Base-by-base conservation (phyloP, 2,329 filamentous ascomycete species). In the Stagonosporopsis vannaccii region DNA sequence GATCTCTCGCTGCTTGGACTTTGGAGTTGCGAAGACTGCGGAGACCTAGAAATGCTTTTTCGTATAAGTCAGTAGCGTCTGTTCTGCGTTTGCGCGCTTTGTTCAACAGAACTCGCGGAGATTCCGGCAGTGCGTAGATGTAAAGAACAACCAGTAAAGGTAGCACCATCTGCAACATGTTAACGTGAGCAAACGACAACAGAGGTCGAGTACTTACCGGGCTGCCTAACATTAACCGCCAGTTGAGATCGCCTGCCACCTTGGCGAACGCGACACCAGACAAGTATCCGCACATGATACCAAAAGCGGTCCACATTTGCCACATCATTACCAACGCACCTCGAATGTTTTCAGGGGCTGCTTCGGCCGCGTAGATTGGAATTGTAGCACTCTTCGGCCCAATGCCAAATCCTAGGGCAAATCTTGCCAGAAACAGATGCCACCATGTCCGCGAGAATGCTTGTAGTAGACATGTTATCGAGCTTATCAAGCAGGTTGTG, bases 241-340 rank as follows among this genome's bases (percentile, higher is more conserved):
- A 66, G 36, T 66, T 66, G 32, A 64, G 40, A 41, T 61, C 62
- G 26, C 59, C 56, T 51, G 58, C 23, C 25, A 65, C 51, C 12
- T 51, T 49, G 22, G 60, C 55, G 11, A 66, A 50, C 6, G 54
- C 63, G 20, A 66, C 61, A 19, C 61, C 63, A 8, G 61, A 53
- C 15, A 66, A 61, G 35, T 62, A 65, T 12, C 63, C 63, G 13
- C 54, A 43, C 68, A 71, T 70, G 11, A 73, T 73, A 5, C 70
- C 70, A 40, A 68, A 68, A 8, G 65, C 67, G 3, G 67, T 71
- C 61, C 67, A 77, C 75, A 81, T 79, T 61, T 82, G 81, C 80
- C 81, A 82, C 76, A 79, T 79, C 76, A 83, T 82, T 6, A 81
- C 80, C 6, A 82, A 59, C 0, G 79, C 80, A 12, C 81, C 81